Evolutionary conservation across 192 early-diverging fungal species (phyloP).

Genomic region (Coemansia biformis): DNA sequence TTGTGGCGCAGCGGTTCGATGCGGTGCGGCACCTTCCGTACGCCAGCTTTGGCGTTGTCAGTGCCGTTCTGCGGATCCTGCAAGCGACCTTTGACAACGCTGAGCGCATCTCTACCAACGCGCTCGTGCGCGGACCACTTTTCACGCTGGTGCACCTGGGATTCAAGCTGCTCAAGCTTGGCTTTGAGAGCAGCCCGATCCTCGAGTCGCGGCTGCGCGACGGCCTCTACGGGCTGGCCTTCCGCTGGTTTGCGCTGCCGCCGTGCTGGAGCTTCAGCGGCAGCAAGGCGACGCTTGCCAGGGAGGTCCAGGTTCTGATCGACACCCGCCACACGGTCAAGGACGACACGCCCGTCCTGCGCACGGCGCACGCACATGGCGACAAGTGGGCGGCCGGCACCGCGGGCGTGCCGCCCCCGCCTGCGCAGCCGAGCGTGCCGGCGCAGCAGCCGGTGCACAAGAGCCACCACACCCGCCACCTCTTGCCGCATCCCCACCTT

Average conservation of each 20-base stretch:
- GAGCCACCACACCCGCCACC: slow-evolving; percentile 5
- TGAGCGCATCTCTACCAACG: slow-evolving; percentile 56
- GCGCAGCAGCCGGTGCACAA: slow-evolving; percentile 1
- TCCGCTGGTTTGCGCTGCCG: slow-evolving; percentile 76
- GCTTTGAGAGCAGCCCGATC: slow-evolving; percentile 57
- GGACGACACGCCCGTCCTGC: slow-evolving; percentile 57
- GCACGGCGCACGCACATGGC: not conserved
- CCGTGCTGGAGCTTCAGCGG: slow-evolving; percentile 79
- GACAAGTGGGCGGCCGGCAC: slow-evolving; percentile 9
- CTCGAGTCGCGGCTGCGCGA: slow-evolving; percentile 61
- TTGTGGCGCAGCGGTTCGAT: slow-evolving; percentile 79
- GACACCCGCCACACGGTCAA: slow-evolving; percentile 59
- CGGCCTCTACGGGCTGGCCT: slow-evolving; percentile 63
- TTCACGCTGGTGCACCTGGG: slow-evolving; percentile 60
- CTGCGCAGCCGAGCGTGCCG: not conserved
- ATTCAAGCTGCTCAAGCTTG: slow-evolving; percentile 67
- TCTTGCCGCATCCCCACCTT: slow-evolving; percentile 7
- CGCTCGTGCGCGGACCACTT: slow-evolving; percentile 69
- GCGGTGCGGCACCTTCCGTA: slow-evolving; percentile 64
- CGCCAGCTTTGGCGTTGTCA: slow-evolving; percentile 65
- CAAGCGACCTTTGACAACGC: slow-evolving; percentile 63
- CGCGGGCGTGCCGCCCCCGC: not conserved
- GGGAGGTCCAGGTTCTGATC: slow-evolving; percentile 61
- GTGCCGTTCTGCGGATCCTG: slow-evolving; percentile 73
- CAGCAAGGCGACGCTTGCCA: slow-evolving; percentile 57